phyloP scores from a whole-genome alignment of 208 protist genomes.

The Trypanosoma melophagium region DNA sequence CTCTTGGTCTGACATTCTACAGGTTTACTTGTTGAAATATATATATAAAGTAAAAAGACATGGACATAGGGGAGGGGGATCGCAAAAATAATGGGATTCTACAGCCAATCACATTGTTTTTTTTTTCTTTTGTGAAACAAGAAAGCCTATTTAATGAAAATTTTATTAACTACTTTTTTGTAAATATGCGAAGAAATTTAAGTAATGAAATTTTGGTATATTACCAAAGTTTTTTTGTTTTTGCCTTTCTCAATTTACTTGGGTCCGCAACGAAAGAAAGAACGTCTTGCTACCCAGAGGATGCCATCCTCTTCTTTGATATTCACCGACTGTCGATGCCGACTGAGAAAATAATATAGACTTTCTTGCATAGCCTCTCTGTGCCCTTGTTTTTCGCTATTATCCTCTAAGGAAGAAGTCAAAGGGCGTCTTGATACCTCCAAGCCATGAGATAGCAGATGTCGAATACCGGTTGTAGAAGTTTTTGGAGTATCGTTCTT shows the following conservation, averaged over 20 bases:
- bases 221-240: too few relatives aligned
- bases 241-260: too few relatives aligned
- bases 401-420: background rate
- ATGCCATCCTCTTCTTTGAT: constrained; percentile 3
- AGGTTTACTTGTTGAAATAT: too few relatives aligned
- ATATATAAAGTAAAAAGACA: too few relatives aligned
- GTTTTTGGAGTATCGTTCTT: background rate
- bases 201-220: too few relatives aligned
- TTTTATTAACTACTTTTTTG: background rate
- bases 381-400: background rate
- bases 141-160: background rate
- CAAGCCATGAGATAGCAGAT: constrained; percentile 9
- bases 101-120: too few relatives aligned
- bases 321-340: constrained; percentile 14
- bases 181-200: too few relatives aligned
- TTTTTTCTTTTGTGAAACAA: too few relatives aligned
- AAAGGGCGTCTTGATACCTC: background rate
- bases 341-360: constrained; percentile 16
- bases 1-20: too few relatives aligned
- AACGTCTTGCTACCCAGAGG: constrained; percentile 14
- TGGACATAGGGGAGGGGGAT: too few relatives aligned
- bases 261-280: constrained; percentile 9
- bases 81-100: too few relatives aligned
- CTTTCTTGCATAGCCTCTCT: constrained; percentile 9
- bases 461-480: background rate